Percentiles rank a stretch among this genome's conserved stretches.
These are phyloP conservation scores for Metschnikowia chrysomelidarum DNA, from an alignment of 805 yeast species.

Conservation along the genomic window DNA sequence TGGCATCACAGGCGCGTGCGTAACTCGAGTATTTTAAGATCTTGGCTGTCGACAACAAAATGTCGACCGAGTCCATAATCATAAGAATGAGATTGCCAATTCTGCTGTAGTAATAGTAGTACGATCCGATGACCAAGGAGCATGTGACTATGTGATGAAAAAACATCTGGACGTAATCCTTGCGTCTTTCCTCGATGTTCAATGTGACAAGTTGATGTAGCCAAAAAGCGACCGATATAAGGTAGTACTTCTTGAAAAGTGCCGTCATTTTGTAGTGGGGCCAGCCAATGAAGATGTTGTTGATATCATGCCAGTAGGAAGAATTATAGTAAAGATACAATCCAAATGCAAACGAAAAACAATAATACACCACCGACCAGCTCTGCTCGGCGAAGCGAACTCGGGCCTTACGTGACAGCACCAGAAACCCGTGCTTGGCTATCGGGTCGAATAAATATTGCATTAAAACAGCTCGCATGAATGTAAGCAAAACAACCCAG, in stretches of 20 bases:
- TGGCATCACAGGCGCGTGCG: constrained; percentile 57
- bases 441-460: constrained; percentile 55
- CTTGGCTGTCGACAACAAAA: constrained; percentile 69
- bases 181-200: constrained; percentile 74
- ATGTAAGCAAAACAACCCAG: constrained; percentile 54
- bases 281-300: constrained; percentile 64
- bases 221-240: constrained; percentile 75
- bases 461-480: constrained; percentile 62
- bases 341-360: constrained; percentile 55
- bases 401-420: constrained; percentile 48
- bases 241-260: constrained; percentile 63
- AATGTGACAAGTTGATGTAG: constrained; percentile 74
- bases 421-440: constrained; percentile 42
- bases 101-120: constrained; percentile 66
- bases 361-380: constrained; percentile 68
- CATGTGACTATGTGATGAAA: constrained; percentile 84
- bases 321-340: constrained; percentile 54
- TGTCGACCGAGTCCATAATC: constrained; percentile 83
- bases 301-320: constrained; percentile 57
- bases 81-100: constrained; percentile 77
- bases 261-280: constrained; percentile 63
- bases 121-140: constrained; percentile 65
- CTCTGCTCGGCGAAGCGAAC: constrained; percentile 84
- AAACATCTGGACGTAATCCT: constrained; percentile 85
- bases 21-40: constrained; percentile 71